Conservation (phyloP, 2,329 filamentous ascomycete species). For the Hypoxylon sp. region DNA sequence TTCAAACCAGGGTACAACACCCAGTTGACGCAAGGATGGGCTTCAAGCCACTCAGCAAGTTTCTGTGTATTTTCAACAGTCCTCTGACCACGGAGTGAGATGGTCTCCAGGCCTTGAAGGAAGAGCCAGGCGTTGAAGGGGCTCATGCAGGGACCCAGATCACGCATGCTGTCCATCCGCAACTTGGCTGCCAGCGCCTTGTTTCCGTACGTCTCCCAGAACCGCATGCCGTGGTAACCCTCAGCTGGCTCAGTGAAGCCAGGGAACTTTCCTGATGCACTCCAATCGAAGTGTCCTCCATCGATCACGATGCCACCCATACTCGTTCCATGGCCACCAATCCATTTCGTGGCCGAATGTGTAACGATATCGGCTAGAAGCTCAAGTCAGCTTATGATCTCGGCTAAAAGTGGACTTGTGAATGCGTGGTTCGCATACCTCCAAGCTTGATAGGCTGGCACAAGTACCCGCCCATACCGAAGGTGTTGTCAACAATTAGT, state of each 20-base stretch:
- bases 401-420: slow-evolving; percentile 10
- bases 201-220: slow-evolving; percentile 78
- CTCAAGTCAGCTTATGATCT: slow-evolving; percentile 32
- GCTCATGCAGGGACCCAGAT: slow-evolving; percentile 76
- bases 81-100: slow-evolving; percentile 75
- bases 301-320: slow-evolving; percentile 78
- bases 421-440: slow-evolving; percentile 42
- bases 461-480: slow-evolving; percentile 79
- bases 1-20: slow-evolving; percentile 79
- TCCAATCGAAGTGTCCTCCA: slow-evolving; percentile 81
- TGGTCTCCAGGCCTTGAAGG: slow-evolving; percentile 77
- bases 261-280: slow-evolving; percentile 76
- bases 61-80: slow-evolving; percentile 76
- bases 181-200: slow-evolving; percentile 76
- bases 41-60: slow-evolving; percentile 77
- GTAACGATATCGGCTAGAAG: slow-evolving; percentile 75
- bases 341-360: slow-evolving; percentile 81
- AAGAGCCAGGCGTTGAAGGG: slow-evolving; percentile 82
- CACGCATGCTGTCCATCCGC: slow-evolving; percentile 78
- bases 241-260: slow-evolving; percentile 78
- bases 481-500: slow-evolving; percentile 75
- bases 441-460: slow-evolving; percentile 77
- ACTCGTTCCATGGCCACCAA: slow-evolving; percentile 80
- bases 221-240: slow-evolving; percentile 79
- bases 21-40: slow-evolving; percentile 78